Evolutionary conservation across 2,329 filamentous ascomycete species (phyloP).

Genomic region (Tolypocladium pustulatum): DNA sequence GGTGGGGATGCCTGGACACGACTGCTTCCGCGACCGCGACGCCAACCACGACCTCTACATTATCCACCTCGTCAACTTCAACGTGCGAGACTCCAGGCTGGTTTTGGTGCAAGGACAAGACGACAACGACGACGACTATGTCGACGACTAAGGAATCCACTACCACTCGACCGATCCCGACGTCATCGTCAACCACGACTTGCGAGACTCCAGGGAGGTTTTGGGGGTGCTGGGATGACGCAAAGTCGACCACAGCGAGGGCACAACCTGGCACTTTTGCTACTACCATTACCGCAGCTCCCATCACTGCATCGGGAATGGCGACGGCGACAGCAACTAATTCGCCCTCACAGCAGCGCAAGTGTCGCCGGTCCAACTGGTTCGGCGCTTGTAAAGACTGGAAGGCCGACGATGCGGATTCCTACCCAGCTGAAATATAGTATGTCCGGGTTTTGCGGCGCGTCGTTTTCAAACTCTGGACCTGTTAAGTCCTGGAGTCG

Average conservation of each 20-base stretch:
- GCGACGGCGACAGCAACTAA: constrained; percentile 16
- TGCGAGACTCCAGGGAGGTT: constrained; percentile 45
- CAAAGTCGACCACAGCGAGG: constrained; percentile 15
- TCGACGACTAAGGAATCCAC: constrained; percentile 19
- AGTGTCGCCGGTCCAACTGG: constrained; percentile 28
- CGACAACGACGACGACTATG: constrained; percentile 17
- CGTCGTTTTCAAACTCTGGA: neutral
- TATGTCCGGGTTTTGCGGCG: neutral
- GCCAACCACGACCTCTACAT: constrained; percentile 29
- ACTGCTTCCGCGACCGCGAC: constrained; percentile 33
- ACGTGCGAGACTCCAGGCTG: constrained; percentile 54
- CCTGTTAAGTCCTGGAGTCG: neutral
- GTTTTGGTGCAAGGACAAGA: constrained; percentile 52
- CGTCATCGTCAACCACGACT: constrained; percentile 19
- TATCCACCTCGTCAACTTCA: constrained; percentile 35
- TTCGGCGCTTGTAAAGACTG: constrained; percentile 30
- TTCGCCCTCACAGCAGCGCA: constrained; percentile 14
- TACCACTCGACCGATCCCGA: constrained; percentile 13
- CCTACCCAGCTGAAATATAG: constrained; percentile 22
- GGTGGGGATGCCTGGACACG: constrained; percentile 73
- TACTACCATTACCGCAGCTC: constrained; percentile 15
- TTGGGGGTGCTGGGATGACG: constrained; percentile 43
- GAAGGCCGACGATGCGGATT: constrained; percentile 14
- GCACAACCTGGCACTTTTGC: constrained; percentile 9
- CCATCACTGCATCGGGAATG: constrained; percentile 20